A percentile compares a stretch with the other conserved stretches of the same genome.
These are phyloP conservation scores for Takashimella koratensis DNA, from an alignment of 1,284 basidiomycete genomes.

Conservation along the genomic window DNA sequence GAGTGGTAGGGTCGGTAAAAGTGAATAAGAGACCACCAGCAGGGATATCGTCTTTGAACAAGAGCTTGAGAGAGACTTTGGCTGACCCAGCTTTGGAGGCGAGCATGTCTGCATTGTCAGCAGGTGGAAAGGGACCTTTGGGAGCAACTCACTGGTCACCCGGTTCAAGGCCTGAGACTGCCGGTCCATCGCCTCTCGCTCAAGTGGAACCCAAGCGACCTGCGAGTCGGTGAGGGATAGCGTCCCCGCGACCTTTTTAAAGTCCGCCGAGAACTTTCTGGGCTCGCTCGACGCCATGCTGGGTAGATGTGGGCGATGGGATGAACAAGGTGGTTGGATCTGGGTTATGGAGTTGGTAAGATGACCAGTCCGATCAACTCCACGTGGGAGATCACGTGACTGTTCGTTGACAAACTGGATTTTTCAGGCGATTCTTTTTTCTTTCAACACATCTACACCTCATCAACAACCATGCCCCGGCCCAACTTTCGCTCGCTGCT, in stretches of 20 bases:
- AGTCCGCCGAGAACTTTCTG: constrained; percentile 32
- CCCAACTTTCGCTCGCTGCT: too few relatives aligned
- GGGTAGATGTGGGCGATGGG: too few relatives aligned
- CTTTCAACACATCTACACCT: too few relatives aligned
- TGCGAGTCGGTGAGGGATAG: constrained; percentile 39
- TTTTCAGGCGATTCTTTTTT: too few relatives aligned
- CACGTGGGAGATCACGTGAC: too few relatives aligned
- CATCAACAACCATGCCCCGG: too few relatives aligned
- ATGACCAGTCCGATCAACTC: too few relatives aligned
- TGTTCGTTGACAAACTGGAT: too few relatives aligned
- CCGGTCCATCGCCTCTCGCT: constrained; percentile 36
- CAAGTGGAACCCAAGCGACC: constrained; percentile 42
- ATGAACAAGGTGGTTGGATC: too few relatives aligned
- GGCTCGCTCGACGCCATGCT: constrained; percentile 15
- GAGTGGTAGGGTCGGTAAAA: constrained; percentile 30
- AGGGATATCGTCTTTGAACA: constrained; percentile 46
- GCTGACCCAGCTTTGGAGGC: constrained; percentile 41
- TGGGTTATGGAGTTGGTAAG: too few relatives aligned
- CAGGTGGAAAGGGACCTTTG: neutral
- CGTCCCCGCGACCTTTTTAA: constrained; percentile 45
- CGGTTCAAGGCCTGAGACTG: constrained; percentile 43
- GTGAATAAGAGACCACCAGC: constrained; percentile 43
- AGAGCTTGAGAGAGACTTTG: constrained; percentile 39
- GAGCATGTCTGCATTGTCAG: constrained; percentile 37
- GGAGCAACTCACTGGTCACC: constrained; percentile 34